Percentiles rank a stretch among this genome's conserved stretches.
Evolutionary conservation across 139 green algal genomes (phyloP).

Genomic region (Ostreobium quekettii): DNA sequence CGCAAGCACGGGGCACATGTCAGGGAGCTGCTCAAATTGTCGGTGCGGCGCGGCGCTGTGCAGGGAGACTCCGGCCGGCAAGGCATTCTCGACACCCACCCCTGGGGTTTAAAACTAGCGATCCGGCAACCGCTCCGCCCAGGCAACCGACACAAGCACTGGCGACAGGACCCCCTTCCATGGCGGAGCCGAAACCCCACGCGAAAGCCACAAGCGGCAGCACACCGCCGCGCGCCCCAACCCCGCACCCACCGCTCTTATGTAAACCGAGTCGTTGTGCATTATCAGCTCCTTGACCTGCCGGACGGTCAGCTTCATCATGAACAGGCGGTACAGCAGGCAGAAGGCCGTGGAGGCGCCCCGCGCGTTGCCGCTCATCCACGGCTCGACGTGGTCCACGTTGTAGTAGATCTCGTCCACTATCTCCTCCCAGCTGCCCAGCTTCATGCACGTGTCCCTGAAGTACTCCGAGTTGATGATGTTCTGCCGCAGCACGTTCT

Average conservation of each 20-base stretch:
- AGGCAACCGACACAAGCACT: too few relatives aligned
- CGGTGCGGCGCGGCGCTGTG: too few relatives aligned
- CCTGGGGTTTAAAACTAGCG: too few relatives aligned
- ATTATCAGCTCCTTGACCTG: constrained; percentile 65
- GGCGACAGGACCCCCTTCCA: too few relatives aligned
- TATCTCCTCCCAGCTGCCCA: constrained; percentile 58
- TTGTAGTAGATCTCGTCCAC: constrained; percentile 79
- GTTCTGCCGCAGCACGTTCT: constrained; percentile 73
- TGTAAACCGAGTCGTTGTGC: constrained; percentile 89
- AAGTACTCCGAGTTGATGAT: constrained; percentile 70
- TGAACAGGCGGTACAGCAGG: constrained; percentile 74
- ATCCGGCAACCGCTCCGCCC: too few relatives aligned
- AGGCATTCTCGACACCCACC: too few relatives aligned
- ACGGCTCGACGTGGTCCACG: constrained; percentile 87
- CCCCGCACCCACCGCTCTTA: constrained; percentile 69
- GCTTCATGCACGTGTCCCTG: constrained; percentile 43
- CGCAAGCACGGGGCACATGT: too few relatives aligned
- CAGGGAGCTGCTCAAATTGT: too few relatives aligned
- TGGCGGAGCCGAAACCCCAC: too few relatives aligned
- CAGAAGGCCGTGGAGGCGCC: constrained; percentile 90
- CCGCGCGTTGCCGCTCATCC: constrained; percentile 91
- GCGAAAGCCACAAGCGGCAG: too few relatives aligned
- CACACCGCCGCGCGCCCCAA: constrained; percentile 5
- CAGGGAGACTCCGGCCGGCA: too few relatives aligned
- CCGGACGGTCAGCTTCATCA: constrained; percentile 55